Evolutionary conservation across 176 grass and related monocot species (phyloP).

Genomic region (Oryza coarctata): DNA sequence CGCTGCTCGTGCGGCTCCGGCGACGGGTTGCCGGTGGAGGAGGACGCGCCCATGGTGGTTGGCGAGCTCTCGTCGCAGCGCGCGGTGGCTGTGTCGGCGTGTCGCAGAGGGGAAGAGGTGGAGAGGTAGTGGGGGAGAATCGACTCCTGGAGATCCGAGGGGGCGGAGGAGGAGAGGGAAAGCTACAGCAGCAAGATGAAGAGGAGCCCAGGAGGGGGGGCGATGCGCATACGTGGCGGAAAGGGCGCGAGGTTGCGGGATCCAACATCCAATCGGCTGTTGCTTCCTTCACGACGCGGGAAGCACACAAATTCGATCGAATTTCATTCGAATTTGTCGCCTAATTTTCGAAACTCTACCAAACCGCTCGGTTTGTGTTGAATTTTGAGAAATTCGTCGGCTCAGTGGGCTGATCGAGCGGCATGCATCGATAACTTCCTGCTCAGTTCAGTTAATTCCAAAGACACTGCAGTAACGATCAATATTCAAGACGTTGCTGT

Average conservation of each 20-base stretch:
- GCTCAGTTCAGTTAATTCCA: not conserved
- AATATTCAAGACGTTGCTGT: not conserved
- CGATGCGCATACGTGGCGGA: slow-evolving; percentile 16
- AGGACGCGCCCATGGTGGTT: slow-evolving; percentile 52
- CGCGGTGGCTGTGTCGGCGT: not conserved
- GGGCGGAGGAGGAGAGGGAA: not conserved
- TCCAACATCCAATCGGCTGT: not conserved
- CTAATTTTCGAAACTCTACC: too few relatives aligned
- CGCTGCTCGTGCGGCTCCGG: slow-evolving; percentile 49
- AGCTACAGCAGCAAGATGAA: not conserved
- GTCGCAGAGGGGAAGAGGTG: not conserved
- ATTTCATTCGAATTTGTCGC: too few relatives aligned
- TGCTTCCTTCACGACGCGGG: not conserved
- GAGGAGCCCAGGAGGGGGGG: not conserved
- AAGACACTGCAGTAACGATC: not conserved
- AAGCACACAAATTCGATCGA: not conserved
- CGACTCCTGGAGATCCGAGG: not conserved
- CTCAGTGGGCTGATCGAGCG: too few relatives aligned
- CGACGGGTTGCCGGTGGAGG: slow-evolving; percentile 45
- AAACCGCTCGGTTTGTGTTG: too few relatives aligned
- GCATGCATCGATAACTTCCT: not conserved
- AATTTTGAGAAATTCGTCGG: too few relatives aligned
- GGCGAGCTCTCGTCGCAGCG: not conserved
- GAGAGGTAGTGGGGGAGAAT: not conserved
- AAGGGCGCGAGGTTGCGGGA: not conserved